Conservation (phyloP, 345 rosid genomes). For the Atalantia buxifolia region DNA sequence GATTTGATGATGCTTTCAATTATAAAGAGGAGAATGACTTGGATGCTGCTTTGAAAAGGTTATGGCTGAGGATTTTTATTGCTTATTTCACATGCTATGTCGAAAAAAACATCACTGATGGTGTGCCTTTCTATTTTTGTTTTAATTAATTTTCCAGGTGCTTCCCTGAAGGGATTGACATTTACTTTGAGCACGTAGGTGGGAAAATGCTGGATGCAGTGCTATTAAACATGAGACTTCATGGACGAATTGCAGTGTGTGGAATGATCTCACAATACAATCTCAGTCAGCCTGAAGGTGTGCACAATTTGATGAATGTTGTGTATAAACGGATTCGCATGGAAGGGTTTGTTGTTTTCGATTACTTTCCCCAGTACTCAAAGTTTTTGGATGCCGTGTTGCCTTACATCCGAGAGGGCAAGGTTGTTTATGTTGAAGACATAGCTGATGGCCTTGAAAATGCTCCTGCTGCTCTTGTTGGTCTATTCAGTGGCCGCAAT, state of each 20-base stretch:
- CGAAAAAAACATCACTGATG: too few species aligned
- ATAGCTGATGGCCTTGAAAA: slow-evolving; percentile 52
- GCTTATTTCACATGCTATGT: neutral
- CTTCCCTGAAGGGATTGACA: slow-evolving; percentile 34
- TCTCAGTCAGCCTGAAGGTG: slow-evolving; percentile 15
- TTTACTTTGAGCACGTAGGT: slow-evolving; percentile 33
- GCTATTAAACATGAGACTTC: slow-evolving; percentile 23
- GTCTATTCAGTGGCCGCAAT: slow-evolving; percentile 53
- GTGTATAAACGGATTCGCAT: slow-evolving; percentile 25
- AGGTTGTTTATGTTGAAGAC: slow-evolving; percentile 56
- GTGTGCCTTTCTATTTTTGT: too few species aligned
- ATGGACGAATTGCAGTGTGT: slow-evolving; percentile 19
- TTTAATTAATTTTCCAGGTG: slow-evolving; percentile 9
- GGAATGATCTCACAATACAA: slow-evolving; percentile 38
- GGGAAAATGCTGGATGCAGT: slow-evolving; percentile 35
- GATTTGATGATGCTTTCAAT: slow-evolving; percentile 67
- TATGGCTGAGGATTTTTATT: too few species aligned
- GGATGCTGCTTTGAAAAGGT: slow-evolving; percentile 49
- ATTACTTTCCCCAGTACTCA: slow-evolving; percentile 37
- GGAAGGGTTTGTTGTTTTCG: slow-evolving; percentile 38
- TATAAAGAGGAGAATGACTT: slow-evolving; percentile 54
- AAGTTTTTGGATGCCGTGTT: slow-evolving; percentile 39
- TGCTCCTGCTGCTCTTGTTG: slow-evolving; percentile 47
- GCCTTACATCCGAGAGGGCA: slow-evolving; percentile 39
- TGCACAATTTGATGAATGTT: neutral